Conservation (phyloP, 495 filamentous ascomycete genomes). For the Neurospora sp. region DNA sequence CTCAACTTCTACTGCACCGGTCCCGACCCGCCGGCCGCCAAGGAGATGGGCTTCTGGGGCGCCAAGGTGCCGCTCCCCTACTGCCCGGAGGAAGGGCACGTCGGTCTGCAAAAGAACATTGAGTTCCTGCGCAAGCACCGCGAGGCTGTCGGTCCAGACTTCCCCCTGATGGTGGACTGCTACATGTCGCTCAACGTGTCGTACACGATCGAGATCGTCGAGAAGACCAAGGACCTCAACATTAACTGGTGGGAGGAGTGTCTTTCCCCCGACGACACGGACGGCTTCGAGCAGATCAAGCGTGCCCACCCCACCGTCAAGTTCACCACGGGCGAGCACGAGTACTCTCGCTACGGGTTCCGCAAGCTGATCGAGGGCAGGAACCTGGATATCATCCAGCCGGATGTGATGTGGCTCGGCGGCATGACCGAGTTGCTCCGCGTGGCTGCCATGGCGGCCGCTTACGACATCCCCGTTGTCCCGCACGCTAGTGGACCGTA, state of each 20-base stretch:
- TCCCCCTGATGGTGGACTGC: conserved; percentile 89
- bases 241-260: conserved; percentile 98
- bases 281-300: conserved; percentile 81
- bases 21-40: conserved; percentile 67
- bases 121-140: conserved; percentile 79
- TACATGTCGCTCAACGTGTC: conserved; percentile 91
- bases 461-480: conserved; percentile 90
- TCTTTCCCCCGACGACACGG: conserved; percentile 73
- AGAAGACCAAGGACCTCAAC: conserved; percentile 67
- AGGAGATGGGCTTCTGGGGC: conserved; percentile 76
- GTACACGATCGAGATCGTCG: conserved; percentile 84
- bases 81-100: conserved; percentile 74
- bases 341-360: conserved; percentile 87
- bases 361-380: conserved; percentile 86
- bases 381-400: conserved; percentile 86
- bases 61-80: conserved; percentile 83
- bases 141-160: conserved; percentile 76
- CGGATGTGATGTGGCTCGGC: conserved; percentile 94
- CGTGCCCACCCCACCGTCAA: conserved; percentile 80
- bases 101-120: conserved; percentile 76
- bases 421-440: conserved; percentile 87
- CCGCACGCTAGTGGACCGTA: conserved; percentile 88
- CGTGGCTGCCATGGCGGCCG: conserved; percentile 76
- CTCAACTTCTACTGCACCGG: conserved; percentile 92
- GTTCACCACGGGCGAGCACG: conserved; percentile 92